Evolutionary conservation across 768 basidiomycete species (phyloP).

Genomic region (Hericium erinaceus): DNA sequence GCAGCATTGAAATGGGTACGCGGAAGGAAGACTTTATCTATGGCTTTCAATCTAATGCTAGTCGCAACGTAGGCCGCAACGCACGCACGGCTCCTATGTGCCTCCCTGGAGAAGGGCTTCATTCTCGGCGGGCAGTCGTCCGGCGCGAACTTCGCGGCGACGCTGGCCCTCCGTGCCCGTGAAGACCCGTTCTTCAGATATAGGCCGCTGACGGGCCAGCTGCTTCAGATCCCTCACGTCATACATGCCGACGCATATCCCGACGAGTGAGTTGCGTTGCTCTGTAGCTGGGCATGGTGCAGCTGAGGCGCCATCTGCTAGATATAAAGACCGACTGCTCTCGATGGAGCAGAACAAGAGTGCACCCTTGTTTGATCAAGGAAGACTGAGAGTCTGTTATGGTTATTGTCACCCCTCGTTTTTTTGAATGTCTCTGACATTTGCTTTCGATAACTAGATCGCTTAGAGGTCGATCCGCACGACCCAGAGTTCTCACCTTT

Average conservation of each 20-base stretch:
- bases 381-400: background rate
- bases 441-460: background rate
- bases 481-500: constrained; percentile 1
- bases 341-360: constrained; percentile 4
- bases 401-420: background rate
- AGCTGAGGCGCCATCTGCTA: background rate
- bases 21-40: background rate
- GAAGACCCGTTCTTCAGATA: constrained; percentile 16
- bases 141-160: constrained; percentile 17
- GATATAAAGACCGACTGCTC: constrained; percentile 2
- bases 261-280: constrained; percentile 13
- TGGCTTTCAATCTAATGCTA: too few species aligned
- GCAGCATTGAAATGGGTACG: constrained; percentile 19
- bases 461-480: background rate
- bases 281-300: background rate
- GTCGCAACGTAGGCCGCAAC: constrained; percentile 1
- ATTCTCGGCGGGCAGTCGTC: constrained; percentile 19
- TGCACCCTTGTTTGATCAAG: background rate
- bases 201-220: constrained; percentile 17
- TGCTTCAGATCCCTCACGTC: constrained; percentile 15
- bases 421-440: background rate
- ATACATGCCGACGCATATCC: constrained; percentile 15
- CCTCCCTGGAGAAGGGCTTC: constrained; percentile 15
- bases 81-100: constrained; percentile 6
- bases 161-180: constrained; percentile 15